Evolutionary conservation across 164 flowering plant genomes (phyloP).

Genomic region (Cinnamomum chago): DNA sequence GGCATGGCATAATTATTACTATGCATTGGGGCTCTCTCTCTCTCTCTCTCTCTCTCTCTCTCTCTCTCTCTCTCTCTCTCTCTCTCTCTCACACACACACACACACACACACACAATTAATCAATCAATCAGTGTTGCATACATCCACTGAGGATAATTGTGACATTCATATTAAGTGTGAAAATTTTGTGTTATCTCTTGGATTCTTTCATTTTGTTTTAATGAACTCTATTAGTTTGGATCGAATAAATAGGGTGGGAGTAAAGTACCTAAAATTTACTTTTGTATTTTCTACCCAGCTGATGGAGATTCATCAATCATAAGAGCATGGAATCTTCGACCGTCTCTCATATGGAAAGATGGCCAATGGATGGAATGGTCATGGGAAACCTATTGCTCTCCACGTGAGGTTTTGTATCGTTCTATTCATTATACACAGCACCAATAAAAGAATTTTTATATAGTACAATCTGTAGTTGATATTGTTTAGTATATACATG

Average conservation of each 20-base stretch:
- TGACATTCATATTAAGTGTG: background rate
- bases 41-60: no score
- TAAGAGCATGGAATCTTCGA: constrained; percentile 76
- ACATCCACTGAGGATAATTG: background rate
- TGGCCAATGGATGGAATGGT: constrained; percentile 79
- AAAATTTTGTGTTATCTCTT: background rate
- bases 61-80: no score
- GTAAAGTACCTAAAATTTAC: background rate
- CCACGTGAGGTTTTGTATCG: constrained; percentile 40
- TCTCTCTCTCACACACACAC: no score
- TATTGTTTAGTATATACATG: background rate
- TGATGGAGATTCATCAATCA: constrained; percentile 54
- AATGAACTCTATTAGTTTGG: background rate
- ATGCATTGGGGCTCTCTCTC: no score
- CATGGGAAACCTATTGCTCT: constrained; percentile 23
- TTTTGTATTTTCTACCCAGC: constrained; percentile 35
- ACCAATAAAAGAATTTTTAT: no score
- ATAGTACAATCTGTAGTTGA: background rate
- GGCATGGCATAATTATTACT: no score
- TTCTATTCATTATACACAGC: background rate
- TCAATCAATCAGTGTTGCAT: background rate
- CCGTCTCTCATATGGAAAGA: constrained; percentile 79
- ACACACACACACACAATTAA: no score
- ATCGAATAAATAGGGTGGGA: background rate
- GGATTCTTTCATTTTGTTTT: background rate